Conservation (phyloP, 2,329 filamentous ascomycete genomes). For the Neurospora sp. region DNA sequence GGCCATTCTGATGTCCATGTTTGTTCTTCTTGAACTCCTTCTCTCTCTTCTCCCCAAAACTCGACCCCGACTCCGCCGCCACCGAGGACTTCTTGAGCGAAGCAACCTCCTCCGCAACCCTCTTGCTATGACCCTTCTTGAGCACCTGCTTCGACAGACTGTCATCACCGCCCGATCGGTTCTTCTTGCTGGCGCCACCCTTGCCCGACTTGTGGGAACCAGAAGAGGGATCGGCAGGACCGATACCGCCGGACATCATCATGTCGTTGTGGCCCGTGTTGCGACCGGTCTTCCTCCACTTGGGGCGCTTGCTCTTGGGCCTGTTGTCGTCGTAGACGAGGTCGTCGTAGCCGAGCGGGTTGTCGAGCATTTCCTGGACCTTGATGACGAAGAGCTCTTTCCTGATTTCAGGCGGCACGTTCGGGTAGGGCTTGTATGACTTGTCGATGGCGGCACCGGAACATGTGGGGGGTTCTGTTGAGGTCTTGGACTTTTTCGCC, state of each 20-base stretch:
- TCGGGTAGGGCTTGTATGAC: not conserved
- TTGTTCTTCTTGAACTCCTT: not conserved
- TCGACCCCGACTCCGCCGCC: not conserved
- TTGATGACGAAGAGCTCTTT: conserved; percentile 11
- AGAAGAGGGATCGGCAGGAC: not conserved
- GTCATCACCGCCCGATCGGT: not conserved
- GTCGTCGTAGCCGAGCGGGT: conserved; percentile 17
- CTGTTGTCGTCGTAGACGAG: conserved; percentile 9
- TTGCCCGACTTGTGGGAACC: not conserved
- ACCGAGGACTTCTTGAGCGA: not conserved
- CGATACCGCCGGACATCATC: conserved; percentile 12
- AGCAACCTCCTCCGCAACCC: conserved; percentile 1
- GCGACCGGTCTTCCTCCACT: not conserved
- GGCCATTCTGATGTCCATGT: not conserved
- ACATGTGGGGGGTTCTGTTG: not conserved
- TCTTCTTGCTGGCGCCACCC: not conserved
- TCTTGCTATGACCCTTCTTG: conserved; percentile 8
- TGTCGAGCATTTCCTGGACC: conserved; percentile 12
- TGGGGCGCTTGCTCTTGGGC: not conserved
- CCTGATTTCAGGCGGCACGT: not conserved
- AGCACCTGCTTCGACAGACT: conserved; percentile 5
- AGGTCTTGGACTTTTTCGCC: conserved; percentile 6
- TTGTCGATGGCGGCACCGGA: not conserved
- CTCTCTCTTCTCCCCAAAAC: not conserved
- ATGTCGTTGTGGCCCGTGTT: not conserved